Evolutionary conservation across 805 yeast genomes (phyloP), one percentile per base, ranked within the genome.

Genomic region (Ogataea methylovora): DNA sequence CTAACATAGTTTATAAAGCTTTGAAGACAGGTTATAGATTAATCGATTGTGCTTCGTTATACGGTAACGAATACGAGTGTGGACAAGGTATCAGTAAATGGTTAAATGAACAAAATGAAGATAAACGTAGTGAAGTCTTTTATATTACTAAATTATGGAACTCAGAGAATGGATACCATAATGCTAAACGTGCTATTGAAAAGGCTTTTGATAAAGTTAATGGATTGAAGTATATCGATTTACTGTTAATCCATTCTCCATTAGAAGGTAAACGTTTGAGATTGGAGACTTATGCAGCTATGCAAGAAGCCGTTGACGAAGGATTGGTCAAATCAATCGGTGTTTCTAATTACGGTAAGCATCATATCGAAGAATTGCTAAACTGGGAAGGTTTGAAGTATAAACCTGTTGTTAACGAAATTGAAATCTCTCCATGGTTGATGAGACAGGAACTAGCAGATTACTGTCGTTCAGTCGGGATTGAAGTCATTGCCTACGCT

Each of bases 401-500:
- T 41, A 66, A 67, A 40, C 88, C 95, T 0, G 84, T 79, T 0
- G 79, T 83, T 27, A 80, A 85, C 54, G 94, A 86, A 54, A 73
- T 85, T 49, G 95, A 84, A 56, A 68, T 84, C 33, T 84, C 85
- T 39, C 95, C 92, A 15, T 84, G 92, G 88, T 64, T 80, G 48
- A 84, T 80, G 60, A 65, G 82, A 46, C 59, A 66, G 35, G 76
- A 78, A 33, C 63, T 85, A 37, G 74, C 81, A 16, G 70, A 76
- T 35, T 81, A 61, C 56, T 76, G 83, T 51, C 62, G 65, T 22
- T 49, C 64, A 12, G 57, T 78, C 37, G 75, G 66, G 29, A 71
- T 87, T 27, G 58, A 65, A 5, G 72, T 80, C 9, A 85, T 83
- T 52, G 88, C 94, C 1, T 87, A 72, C 58, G 77, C 92, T 7